Evolutionary conservation across 1,139 yeast genomes (phyloP), one percentile per base, ranked within the genome.

Genomic region (Debaryomyces sp.): DNA sequence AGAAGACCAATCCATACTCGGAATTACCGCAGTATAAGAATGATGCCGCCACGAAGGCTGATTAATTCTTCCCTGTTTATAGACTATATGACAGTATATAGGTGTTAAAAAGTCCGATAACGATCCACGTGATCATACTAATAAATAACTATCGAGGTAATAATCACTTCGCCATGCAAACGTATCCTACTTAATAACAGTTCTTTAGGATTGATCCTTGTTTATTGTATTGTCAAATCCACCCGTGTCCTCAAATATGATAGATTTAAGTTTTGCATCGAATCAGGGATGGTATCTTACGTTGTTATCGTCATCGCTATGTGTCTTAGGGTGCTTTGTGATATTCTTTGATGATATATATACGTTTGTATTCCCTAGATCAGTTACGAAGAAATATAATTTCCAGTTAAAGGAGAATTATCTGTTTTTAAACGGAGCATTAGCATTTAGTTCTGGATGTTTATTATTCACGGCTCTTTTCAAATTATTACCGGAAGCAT

Each of bases 381-480:
- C 68, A 51, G 54, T 76, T 47, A 80, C 81, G 13, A 56, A 56
- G n/a, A 61, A 57, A 51, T 66, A 70, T 60, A 72, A 81, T 33
- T 84, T 87, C 60, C 71, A 78, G 41, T 75, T 89, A 44, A 76
- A 81, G 50, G 80, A 82, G 49, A 86, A 85, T 60, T 82, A 82
- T 51, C 60, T 66, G 6, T 87, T 89, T 58, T 70, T 89, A 54
- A 81, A 85, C 30, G 82, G 82, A 8, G 82, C 90, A 5, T 72
- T 89, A 43, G 78, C 90, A 1, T 70, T 91, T 45, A 85, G 94
- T 54, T 76, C 94, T 0, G 98, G 98, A 0, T 84, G 90, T 37
- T 74, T 87, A 63, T 54, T 89, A 6, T 82, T 91, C 61, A 90
- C 97, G 0, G 80, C 96, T 0, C 68, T 92, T 50, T 87, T 82